These are phyloP conservation scores for Fusarium sororula DNA, from an alignment of 2,329 filamentous ascomycete species.

Conservation along the genomic window DNA sequence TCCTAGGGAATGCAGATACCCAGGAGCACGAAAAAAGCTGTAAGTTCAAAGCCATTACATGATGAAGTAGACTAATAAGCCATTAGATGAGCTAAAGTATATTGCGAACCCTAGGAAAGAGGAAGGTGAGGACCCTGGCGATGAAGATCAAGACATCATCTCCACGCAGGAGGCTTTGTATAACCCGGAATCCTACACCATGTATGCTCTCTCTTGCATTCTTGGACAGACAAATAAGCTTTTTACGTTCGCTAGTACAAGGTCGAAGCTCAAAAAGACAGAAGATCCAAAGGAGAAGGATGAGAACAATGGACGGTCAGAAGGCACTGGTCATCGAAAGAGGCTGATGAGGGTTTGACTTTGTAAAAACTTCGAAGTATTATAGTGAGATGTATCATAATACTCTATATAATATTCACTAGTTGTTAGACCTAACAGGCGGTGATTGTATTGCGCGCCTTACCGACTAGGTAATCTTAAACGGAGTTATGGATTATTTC, in stretches of 20 bases:
- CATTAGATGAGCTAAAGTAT: neutral
- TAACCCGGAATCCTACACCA: neutral
- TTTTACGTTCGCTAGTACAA: neutral
- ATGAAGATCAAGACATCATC: neutral
- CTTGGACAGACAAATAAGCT: neutral
- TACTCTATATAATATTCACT: accelerated
- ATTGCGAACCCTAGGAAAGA: neutral
- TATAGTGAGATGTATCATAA: neutral
- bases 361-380: neutral
- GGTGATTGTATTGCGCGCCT: neutral
- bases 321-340: neutral
- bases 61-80: accelerated
- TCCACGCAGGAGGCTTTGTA: neutral
- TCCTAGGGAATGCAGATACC: accelerated
- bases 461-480: neutral
- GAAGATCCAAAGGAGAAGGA: neutral
- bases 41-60: neutral
- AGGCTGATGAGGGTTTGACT: neutral
- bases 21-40: neutral
- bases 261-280: neutral
- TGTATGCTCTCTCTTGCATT: neutral
- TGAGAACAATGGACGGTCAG: neutral
- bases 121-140: neutral
- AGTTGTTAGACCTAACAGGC: accelerated
- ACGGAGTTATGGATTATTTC: accelerated